Percentiles rank a stretch among this genome's conserved stretches.
Conservation (phyloP, 1,284 basidiomycete genomes). For the Sporisorium sorghi region DNA sequence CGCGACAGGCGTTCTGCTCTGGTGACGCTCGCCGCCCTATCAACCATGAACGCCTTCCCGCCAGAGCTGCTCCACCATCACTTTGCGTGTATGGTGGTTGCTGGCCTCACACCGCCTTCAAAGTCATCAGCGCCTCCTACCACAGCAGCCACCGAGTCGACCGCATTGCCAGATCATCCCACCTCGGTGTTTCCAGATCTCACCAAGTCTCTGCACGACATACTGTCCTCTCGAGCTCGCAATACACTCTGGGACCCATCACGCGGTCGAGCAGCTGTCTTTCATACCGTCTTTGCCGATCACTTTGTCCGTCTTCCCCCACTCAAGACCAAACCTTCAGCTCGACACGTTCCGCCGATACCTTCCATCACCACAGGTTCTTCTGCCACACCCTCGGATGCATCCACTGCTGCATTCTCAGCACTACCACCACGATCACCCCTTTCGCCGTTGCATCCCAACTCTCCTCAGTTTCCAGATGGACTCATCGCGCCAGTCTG, state of each 20-base stretch:
- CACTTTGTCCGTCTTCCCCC: conserved; percentile 82
- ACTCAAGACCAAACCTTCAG: conserved; percentile 76
- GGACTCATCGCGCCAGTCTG: conserved; percentile 96
- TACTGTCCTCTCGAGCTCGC: conserved; percentile 47
- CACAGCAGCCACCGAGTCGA: conserved; percentile 1
- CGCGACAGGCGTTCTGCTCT: background rate
- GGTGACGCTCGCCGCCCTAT: background rate
- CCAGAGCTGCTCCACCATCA: conserved; percentile 63
- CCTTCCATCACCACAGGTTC: conserved; percentile 65
- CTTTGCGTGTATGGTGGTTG: conserved; percentile 62
- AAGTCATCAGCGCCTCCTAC: conserved; percentile 8
- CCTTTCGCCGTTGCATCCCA: conserved; percentile 85
- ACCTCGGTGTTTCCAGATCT: conserved; percentile 45
- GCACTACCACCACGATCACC: conserved; percentile 77
- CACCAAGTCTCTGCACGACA: conserved; percentile 43
- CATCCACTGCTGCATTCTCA: conserved; percentile 36
- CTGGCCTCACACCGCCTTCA: conserved; percentile 52
- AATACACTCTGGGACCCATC: conserved; percentile 57
- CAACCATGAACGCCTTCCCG: conserved; percentile 62
- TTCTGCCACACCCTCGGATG: conserved; percentile 11
- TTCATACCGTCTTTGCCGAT: conserved; percentile 59
- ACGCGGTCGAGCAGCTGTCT: conserved; percentile 48
- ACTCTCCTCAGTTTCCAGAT: conserved; percentile 90
- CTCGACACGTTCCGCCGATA: conserved; percentile 68
- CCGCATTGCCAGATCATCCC: conserved; percentile 24